Conservation (phyloP, 805 yeast species). For the Ogataea trehalophila region DNA sequence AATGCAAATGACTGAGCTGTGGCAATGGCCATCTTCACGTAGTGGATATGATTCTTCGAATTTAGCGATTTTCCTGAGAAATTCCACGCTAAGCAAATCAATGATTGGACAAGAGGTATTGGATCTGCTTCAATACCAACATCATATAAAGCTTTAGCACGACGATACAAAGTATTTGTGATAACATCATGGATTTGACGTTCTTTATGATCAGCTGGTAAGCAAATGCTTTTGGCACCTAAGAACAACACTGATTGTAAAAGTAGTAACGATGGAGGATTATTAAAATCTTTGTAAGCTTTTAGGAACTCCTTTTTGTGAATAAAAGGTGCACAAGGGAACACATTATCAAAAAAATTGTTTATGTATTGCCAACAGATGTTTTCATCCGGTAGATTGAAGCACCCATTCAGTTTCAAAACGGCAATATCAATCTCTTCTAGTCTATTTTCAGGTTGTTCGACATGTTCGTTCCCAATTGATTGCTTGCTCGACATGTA, state of each 20-base stretch:
- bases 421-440: no score
- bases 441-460: no score
- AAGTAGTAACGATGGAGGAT: slow-evolving; percentile 56
- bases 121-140: slow-evolving; percentile 64
- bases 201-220: slow-evolving; percentile 48
- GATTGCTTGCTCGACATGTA: no score
- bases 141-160: slow-evolving; percentile 61
- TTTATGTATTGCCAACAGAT: no score
- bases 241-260: slow-evolving; percentile 60
- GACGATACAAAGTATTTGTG: slow-evolving; percentile 36
- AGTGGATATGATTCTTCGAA: neutral
- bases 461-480: no score
- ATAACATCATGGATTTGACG: slow-evolving; percentile 34
- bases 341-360: no score
- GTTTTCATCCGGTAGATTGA: no score
- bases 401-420: no score
- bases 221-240: slow-evolving; percentile 55
- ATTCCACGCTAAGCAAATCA: slow-evolving; percentile 18
- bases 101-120: slow-evolving; percentile 49
- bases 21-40: slow-evolving; percentile 51
- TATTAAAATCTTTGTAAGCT: slow-evolving; percentile 38
- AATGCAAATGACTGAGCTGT: slow-evolving; percentile 69
- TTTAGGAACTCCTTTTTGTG: no score
- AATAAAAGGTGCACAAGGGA: no score
- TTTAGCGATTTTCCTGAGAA: neutral